A percentile compares a stretch with the other conserved stretches of the same genome.
phyloP scores from a whole-genome alignment of 352 stramenopile genomes.

The Ophiocytium majus region DNA sequence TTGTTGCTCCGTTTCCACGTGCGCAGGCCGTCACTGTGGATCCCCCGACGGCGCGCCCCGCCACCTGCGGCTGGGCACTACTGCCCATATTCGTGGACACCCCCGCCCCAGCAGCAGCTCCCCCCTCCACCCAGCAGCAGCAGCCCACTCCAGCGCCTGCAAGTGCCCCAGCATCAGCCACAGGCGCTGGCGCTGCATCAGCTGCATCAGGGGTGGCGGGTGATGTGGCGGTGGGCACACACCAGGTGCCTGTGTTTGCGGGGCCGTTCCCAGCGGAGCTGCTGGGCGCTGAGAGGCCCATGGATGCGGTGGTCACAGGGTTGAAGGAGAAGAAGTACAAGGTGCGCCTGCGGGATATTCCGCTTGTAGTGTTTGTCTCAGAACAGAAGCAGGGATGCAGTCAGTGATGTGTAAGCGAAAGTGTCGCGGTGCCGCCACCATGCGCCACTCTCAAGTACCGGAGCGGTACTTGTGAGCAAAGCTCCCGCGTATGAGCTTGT shows the following conservation, averaged over 20 bases:
- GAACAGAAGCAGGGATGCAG: background rate
- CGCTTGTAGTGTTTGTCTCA: background rate
- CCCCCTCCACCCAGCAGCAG: background rate
- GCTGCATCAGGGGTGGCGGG: too few species aligned
- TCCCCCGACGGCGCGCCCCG: background rate
- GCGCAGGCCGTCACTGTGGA: conserved; percentile 5
- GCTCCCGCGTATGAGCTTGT: background rate
- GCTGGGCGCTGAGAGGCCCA: background rate
- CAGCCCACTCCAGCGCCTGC: background rate
- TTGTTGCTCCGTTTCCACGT: too few species aligned
- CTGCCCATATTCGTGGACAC: background rate
- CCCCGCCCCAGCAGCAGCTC: too few species aligned
- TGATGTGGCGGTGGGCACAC: background rate
- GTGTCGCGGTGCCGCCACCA: background rate
- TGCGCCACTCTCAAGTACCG: background rate
- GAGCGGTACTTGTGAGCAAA: background rate
- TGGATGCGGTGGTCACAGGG: background rate
- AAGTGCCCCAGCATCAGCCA: too few species aligned
- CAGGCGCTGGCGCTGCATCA: too few species aligned
- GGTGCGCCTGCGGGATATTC: background rate
- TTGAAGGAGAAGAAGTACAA: background rate
- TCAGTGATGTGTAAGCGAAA: background rate
- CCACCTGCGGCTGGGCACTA: background rate
- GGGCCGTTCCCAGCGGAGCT: background rate
- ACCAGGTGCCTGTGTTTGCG: background rate